Evolutionary conservation across 108 stramenopile genomes (phyloP).

Genomic region (Skeletonema marinoi): DNA sequence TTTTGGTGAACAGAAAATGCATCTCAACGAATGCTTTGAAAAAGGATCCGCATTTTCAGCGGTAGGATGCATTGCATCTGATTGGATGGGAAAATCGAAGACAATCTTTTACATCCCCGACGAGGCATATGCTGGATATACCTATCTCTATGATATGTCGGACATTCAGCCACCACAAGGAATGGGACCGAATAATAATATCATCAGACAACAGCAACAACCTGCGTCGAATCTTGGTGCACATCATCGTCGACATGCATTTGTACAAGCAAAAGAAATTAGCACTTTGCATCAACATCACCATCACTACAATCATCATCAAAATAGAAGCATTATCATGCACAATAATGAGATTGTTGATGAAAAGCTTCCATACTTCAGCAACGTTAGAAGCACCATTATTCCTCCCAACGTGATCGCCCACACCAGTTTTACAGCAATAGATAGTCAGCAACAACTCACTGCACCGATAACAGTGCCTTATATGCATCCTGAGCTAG

Average conservation of each 20-base stretch:
- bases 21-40: slow-evolving; percentile 44
- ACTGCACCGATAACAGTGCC: slow-evolving; percentile 37
- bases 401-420: background rate
- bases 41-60: slow-evolving; percentile 23
- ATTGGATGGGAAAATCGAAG: slow-evolving; percentile 30
- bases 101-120: slow-evolving; percentile 53
- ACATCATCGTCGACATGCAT: slow-evolving; percentile 13
- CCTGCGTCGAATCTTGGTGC: background rate
- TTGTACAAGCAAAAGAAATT: slow-evolving; percentile 19
- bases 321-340: background rate
- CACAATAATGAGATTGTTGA: background rate
- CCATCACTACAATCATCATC: slow-evolving; percentile 5
- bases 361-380: background rate
- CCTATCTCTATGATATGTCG: slow-evolving; percentile 28
- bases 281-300: slow-evolving; percentile 24
- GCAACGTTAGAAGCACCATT: background rate
- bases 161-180: background rate
- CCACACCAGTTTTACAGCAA: background rate
- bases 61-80: slow-evolving; percentile 31
- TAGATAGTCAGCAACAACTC: background rate
- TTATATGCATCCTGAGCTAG: slow-evolving; percentile 41
- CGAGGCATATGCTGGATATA: slow-evolving; percentile 40
- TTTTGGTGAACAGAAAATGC: slow-evolving; percentile 22
- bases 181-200: background rate
- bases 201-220: background rate